phyloP scores from a whole-genome alignment of 202 grass and related monocot species.

The Panicum virgatum region DNA sequence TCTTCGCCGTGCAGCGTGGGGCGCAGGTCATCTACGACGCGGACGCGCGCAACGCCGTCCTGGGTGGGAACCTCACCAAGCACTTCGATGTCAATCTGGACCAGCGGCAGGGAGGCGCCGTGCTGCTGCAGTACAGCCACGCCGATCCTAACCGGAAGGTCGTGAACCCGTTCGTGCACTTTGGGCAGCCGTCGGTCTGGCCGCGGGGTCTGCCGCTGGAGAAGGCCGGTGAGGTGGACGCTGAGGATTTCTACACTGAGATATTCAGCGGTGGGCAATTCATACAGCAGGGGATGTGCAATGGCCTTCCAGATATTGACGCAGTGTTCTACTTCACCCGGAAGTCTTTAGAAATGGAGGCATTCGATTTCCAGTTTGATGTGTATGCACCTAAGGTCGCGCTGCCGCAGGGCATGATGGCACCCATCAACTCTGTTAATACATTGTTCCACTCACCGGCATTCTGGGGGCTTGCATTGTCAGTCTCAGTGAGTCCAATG shows the following conservation, averaged over 20 bases:
- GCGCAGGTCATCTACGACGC: conserved; percentile 66
- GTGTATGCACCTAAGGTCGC: conserved; percentile 56
- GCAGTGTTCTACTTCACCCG: conserved; percentile 72
- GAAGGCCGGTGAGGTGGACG: conserved; percentile 48
- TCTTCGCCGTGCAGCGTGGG: conserved; percentile 75
- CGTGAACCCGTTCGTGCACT: conserved; percentile 68
- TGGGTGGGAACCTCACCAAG: conserved; percentile 34
- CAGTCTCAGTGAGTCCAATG: conserved; percentile 65
- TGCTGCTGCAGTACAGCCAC: conserved; percentile 73
- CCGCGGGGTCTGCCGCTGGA: conserved; percentile 66
- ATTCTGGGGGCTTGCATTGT: conserved; percentile 70
- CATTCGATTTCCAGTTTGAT: conserved; percentile 61
- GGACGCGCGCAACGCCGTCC: conserved; percentile 52
- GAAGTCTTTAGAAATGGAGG: conserved; percentile 51
- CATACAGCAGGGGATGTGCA: conserved; percentile 69
- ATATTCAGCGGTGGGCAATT: conserved; percentile 59
- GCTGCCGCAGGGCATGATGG: conserved; percentile 64
- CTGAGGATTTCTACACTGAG: conserved; percentile 71
- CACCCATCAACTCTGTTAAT: conserved; percentile 60
- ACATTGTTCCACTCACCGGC: conserved; percentile 70
- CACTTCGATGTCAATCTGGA: conserved; percentile 75
- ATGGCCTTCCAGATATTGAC: conserved; percentile 69
- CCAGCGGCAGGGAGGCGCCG: conserved; percentile 18
- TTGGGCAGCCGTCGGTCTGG: conserved; percentile 75
- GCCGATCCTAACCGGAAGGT: conserved; percentile 66